Conservation (phyloP, 2,329 filamentous ascomycete species). For the Fusarium protoensiforme region DNA sequence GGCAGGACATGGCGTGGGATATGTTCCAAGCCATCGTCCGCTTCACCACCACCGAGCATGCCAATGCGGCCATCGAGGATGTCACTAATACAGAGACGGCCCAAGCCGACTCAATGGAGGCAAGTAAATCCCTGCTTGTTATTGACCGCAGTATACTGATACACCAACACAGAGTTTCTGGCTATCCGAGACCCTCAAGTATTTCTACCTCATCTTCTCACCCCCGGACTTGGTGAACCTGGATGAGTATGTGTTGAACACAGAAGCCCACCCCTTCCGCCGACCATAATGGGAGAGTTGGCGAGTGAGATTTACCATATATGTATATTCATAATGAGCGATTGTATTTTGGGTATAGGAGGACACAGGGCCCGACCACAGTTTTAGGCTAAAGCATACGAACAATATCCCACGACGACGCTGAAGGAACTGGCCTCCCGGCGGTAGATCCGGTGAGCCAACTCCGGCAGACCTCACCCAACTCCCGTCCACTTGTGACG, state of each 20-base stretch:
- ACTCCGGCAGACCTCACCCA: too few species aligned
- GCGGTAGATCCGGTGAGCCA: too few species aligned
- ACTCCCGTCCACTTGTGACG: too few species aligned
- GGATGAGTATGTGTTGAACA: slow-evolving; percentile 74
- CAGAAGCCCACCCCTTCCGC: slow-evolving; percentile 61
- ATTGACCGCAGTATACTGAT: neutral
- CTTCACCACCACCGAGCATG: slow-evolving; percentile 57
- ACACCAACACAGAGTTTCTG: slow-evolving; percentile 69
- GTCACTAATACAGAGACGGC: slow-evolving; percentile 49
- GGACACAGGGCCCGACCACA: neutral
- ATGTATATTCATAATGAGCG: neutral
- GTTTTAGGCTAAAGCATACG: neutral
- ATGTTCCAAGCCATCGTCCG: slow-evolving; percentile 62
- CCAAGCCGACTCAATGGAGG: slow-evolving; percentile 70
- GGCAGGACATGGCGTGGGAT: slow-evolving; percentile 63
- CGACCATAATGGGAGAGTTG: slow-evolving; percentile 18
- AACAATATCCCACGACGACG: neutral
- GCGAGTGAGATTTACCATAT: neutral
- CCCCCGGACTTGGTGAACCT: slow-evolving; percentile 71
- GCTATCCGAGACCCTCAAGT: slow-evolving; percentile 79
- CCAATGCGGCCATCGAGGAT: slow-evolving; percentile 60
- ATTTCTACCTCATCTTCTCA: slow-evolving; percentile 78
- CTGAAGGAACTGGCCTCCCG: too few species aligned
- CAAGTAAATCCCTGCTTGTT: slow-evolving; percentile 40
- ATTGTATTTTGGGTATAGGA: neutral